phyloP scores from a whole-genome alignment of 2,329 filamentous ascomycete genomes.

The Ophiocordyceps camponoti-rufipedis region DNA sequence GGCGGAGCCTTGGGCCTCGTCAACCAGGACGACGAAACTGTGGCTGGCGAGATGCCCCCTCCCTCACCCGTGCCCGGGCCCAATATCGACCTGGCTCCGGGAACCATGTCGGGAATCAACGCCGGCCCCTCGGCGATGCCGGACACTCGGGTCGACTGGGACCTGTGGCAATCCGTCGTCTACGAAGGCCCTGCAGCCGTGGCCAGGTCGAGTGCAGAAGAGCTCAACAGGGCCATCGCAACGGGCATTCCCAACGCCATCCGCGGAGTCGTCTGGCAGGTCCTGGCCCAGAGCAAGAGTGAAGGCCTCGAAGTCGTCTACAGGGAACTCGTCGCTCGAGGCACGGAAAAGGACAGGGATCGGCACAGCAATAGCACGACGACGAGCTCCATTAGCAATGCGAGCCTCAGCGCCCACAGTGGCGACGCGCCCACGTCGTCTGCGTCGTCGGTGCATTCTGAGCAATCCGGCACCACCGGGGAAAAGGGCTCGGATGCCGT shows the following conservation, averaged over 20 bases:
- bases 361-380: slow-evolving; percentile 35
- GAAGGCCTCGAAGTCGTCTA: slow-evolving; percentile 81
- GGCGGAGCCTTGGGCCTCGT: slow-evolving; percentile 9
- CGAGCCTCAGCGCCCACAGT: slow-evolving; percentile 39
- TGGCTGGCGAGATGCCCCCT: slow-evolving; percentile 14
- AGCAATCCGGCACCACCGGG: slow-evolving; percentile 43
- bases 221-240: slow-evolving; percentile 79
- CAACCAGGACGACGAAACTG: slow-evolving; percentile 9
- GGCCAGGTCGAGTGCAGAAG: slow-evolving; percentile 70
- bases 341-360: slow-evolving; percentile 63
- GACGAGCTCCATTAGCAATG: slow-evolving; percentile 32
- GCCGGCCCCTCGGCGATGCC: slow-evolving; percentile 52
- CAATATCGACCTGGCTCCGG: slow-evolving; percentile 58
- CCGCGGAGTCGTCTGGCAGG: slow-evolving; percentile 97
- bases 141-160: slow-evolving; percentile 85
- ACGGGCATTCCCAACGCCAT: slow-evolving; percentile 89
- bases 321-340: slow-evolving; percentile 58
- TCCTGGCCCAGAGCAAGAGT: slow-evolving; percentile 86
- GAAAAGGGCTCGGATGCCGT: slow-evolving; percentile 46
- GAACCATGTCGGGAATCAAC: slow-evolving; percentile 67
- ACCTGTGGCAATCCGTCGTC: slow-evolving; percentile 90
- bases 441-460: slow-evolving; percentile 69
- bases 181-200: slow-evolving; percentile 86
- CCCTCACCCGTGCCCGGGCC: slow-evolving; percentile 40
- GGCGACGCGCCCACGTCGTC: slow-evolving; percentile 53